Base-by-base conservation (phyloP, 75 land plant genomes). In the Azolla pinnata region DNA sequence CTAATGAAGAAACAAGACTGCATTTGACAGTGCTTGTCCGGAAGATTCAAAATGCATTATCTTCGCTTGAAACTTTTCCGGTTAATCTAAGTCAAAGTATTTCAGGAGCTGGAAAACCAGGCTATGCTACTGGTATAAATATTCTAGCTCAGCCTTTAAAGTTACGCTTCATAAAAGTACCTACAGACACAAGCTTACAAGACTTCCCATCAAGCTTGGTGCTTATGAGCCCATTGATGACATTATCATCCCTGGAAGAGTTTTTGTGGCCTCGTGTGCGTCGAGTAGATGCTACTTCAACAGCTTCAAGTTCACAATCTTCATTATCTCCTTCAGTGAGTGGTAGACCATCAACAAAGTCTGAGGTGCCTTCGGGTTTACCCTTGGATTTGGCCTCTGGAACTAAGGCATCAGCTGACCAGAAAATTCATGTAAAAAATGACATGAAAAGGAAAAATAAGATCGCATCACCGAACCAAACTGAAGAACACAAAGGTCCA, bases 21-120 rank as follows among this genome's bases (percentile, higher is more conserved):
- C 82, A 79, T 54, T 61, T 84, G 29, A 45, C 56, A 16, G 7
- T 38, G 16, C 26, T 87, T 29, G 67, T 79, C 18, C 66, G 54
- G 31, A 87, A 81, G 74, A 54, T 87, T 54, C 82, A 79, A 65
- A 69, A 42, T 52, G 80, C 88, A n/a, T 62, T 87, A 16, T 70
- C 87, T 19, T 75, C 80, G 19, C 25, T 79, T 54, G 92, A 87
- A 53, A 61, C 62, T 31, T 81, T 87, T 57, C 83, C 83, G 27
- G 74, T 87, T 48, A 64, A 78, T 61, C 21, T 52, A 25, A 71
- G 75, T 57, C 60, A 75, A 34, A 30, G 12, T 32, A 35, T 35
- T 62, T 47, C 45, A 0, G 72, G 70, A 27, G 59, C 35, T 29
- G 56, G 54, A 26, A 74, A 55, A 70, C 66, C 80, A 45, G 59